These are phyloP conservation scores for Nitzschia palea DNA, from an alignment of 108 stramenopile genomes.

Conservation along the genomic window DNA sequence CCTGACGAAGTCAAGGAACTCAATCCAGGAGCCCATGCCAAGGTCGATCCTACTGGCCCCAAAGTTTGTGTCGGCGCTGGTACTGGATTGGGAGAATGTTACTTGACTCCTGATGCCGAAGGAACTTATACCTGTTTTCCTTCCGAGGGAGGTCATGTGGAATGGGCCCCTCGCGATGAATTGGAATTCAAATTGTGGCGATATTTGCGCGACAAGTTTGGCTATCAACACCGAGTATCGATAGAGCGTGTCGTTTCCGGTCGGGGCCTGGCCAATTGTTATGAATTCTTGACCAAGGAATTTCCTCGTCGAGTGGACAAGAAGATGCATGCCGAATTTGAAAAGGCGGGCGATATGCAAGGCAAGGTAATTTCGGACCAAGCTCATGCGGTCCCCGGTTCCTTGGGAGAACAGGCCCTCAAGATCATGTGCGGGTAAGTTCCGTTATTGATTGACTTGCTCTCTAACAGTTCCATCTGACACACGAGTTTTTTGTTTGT, in stretches of 20 bases:
- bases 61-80: conserved; percentile 96
- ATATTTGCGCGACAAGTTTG: conserved; percentile 70
- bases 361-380: conserved; percentile 68
- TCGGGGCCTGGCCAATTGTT: conserved; percentile 91
- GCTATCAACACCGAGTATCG: conserved; percentile 70
- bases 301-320: conserved; percentile 71
- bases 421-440: conserved; percentile 58
- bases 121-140: conserved; percentile 89
- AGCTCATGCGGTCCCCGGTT: conserved; percentile 26
- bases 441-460: background rate
- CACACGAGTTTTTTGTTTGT: background rate
- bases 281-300: conserved; percentile 91
- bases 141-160: conserved; percentile 96
- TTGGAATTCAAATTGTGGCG: conserved; percentile 74
- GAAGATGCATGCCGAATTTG: conserved; percentile 66
- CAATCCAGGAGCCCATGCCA: conserved; percentile 44
- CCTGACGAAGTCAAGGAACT: conserved; percentile 59
- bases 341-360: conserved; percentile 63
- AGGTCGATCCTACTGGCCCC: conserved; percentile 61
- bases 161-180: conserved; percentile 85
- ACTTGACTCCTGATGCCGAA: conserved; percentile 59
- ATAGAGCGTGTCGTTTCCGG: conserved; percentile 96
- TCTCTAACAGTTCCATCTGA: too few species aligned
- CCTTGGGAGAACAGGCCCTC: conserved; percentile 52
- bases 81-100: conserved; percentile 96